Evolutionary conservation across 371 early-diverging fungal species (phyloP), one percentile per base, ranked within the genome.

Genomic region (Mortierella polycephala): DNA sequence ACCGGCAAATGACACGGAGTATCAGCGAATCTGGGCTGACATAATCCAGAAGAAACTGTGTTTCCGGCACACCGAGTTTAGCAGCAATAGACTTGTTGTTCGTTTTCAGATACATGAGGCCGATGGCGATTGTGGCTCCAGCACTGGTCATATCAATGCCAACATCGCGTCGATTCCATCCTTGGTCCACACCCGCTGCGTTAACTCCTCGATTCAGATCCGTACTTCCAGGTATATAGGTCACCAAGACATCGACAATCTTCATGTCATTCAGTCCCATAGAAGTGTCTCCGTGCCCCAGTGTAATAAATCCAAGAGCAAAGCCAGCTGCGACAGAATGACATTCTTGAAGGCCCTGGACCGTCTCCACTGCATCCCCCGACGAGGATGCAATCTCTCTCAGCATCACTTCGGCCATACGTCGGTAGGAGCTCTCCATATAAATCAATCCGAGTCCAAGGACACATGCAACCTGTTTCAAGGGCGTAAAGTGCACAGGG

Each of bases 111-210:
- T 90, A 96, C 83, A 93, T 91, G 14, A 97, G 80, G 0, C 89
- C 94, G 14, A 97, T 72, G 0, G 98, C 97, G n/a, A 96, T 84
- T 0, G 89, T 89, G 0, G 95, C 93, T 18, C 91, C 91, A 8
- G 90, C 83, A 0, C 92, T 87, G 0, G 91, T 89, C n/a, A 86
- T 67, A 53, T 89, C 87, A 12, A 84, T 67, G 39, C 86, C 85
- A 11, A 71, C 70, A 7, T 54, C 57, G 60, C 55, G 60, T 13
- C 54, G 57, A 16, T 50, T 59, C 23, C 47, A 41, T 14, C 54
- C 51, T 1, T 59, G 47, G 5, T 55, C 64, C 21, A 65, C 21
- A 11, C 52, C 54, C 56, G 30, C 30, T 30, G 4, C 30, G 30
- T 55, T 57, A 16, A 23, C 53, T 21, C 57, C 58, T 7, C 51